Evolutionary conservation across 352 stramenopile genomes (phyloP).

Genomic region (Pythium aristosporum): DNA sequence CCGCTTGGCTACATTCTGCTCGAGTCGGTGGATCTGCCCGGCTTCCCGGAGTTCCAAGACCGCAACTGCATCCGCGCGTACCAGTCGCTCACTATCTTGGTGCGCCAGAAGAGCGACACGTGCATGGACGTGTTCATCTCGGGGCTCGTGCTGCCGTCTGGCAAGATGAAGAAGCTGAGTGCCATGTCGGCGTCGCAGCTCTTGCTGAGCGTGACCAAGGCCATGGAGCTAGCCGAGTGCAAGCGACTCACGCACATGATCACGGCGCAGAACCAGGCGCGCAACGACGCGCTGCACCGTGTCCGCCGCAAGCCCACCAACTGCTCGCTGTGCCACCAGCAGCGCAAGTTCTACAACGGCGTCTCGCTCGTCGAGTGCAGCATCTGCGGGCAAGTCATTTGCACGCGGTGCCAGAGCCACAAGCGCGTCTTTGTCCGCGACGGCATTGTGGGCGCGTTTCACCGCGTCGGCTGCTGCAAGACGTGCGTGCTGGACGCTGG

Average conservation of each 20-base stretch:
- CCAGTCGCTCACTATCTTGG: constrained; percentile 54
- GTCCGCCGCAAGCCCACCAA: constrained; percentile 13
- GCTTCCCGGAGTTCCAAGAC: constrained; percentile 46
- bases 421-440: constrained; percentile 51
- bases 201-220: constrained; percentile 43
- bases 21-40: constrained; percentile 61
- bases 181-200: constrained; percentile 43
- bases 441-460: constrained; percentile 27
- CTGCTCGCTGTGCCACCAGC: constrained; percentile 36
- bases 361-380: constrained; percentile 35
- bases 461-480: constrained; percentile 37
- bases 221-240: constrained; percentile 52
- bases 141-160: constrained; percentile 47
- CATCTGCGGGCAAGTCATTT: constrained; percentile 48
- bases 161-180: constrained; percentile 41
- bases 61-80: constrained; percentile 57
- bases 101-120: constrained; percentile 50
- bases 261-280: constrained; percentile 27
- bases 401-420: constrained; percentile 40
- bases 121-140: constrained; percentile 67
- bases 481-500: constrained; percentile 37
- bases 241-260: constrained; percentile 59
- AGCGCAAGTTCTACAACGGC: constrained; percentile 38
- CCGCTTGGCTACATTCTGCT: constrained; percentile 63
- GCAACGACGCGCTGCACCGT: constrained; percentile 30